A percentile compares a stretch with the other conserved stretches of the same genome.
Conservation (phyloP, 768 basidiomycete genomes). For the Auriscalpium vulgare region DNA sequence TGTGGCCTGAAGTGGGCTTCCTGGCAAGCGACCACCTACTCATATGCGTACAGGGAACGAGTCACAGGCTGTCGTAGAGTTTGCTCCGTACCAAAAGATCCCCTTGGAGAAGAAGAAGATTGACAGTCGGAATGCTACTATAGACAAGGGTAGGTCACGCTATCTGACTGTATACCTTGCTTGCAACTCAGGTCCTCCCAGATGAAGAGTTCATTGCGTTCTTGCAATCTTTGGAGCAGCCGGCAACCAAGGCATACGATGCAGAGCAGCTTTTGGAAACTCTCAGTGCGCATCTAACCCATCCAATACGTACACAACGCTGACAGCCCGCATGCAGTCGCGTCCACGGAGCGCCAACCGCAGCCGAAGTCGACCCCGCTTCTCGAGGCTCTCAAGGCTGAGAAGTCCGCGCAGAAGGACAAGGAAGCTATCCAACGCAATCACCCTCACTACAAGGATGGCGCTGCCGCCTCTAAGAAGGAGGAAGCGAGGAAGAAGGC, state of each 20-base stretch:
- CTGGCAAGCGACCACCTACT: background rate
- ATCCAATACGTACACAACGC: background rate
- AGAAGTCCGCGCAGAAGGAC: slow-evolving; percentile 61
- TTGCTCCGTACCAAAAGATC: slow-evolving; percentile 85
- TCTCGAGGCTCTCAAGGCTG: slow-evolving; percentile 86
- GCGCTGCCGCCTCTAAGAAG: slow-evolving; percentile 28
- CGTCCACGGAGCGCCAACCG: slow-evolving; percentile 49
- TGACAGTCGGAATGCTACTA: slow-evolving; percentile 78
- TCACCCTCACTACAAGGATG: slow-evolving; percentile 65
- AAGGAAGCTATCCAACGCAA: slow-evolving; percentile 66
- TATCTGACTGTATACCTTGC: no score
- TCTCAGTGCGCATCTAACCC: slow-evolving; percentile 37
- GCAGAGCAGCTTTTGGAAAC: slow-evolving; percentile 51
- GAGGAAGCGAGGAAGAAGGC: slow-evolving; percentile 33
- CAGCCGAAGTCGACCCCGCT: slow-evolving; percentile 83
- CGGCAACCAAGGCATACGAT: slow-evolving; percentile 38
- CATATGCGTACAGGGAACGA: slow-evolving; percentile 51
- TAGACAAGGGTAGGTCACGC: slow-evolving; percentile 65
- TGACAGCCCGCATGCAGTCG: slow-evolving; percentile 36
- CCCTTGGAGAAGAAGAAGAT: slow-evolving; percentile 68
- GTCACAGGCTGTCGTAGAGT: slow-evolving; percentile 85
- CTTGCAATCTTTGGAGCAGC: slow-evolving; percentile 60
- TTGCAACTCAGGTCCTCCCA: slow-evolving; percentile 21
- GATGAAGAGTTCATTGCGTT: slow-evolving; percentile 84
- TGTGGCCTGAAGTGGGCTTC: slow-evolving; percentile 15